phyloP scores from a whole-genome alignment of 2,329 filamentous ascomycete genomes.

The Keithomyces neogunnii region DNA sequence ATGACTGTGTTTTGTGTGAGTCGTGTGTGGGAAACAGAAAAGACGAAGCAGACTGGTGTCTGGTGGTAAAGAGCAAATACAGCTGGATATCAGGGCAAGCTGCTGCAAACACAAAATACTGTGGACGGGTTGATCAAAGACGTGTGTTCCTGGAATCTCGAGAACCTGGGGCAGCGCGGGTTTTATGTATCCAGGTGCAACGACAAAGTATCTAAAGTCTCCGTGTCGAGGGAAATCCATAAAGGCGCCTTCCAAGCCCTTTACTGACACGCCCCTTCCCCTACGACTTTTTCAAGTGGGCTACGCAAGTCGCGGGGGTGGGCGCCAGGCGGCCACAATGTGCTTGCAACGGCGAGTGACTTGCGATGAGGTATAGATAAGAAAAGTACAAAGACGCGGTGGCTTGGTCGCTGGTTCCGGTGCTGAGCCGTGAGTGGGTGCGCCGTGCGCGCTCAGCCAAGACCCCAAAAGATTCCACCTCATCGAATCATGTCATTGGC shows the following conservation, averaged over 20 bases:
- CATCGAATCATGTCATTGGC: constrained; percentile 3
- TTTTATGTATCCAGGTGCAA: constrained; percentile 13
- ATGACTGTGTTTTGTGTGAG: constrained; percentile 8
- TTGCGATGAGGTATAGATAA: constrained; percentile 7
- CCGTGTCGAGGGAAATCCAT: constrained; percentile 1
- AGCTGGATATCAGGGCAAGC: constrained; percentile 2
- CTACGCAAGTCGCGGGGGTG: neutral
- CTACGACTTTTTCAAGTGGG: neutral
- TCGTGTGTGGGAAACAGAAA: neutral
- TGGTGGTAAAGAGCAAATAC: neutral
- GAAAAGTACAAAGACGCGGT: constrained; percentile 1
- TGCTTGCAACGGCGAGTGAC: constrained; percentile 1
- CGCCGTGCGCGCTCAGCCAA: neutral
- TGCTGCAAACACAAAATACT: neutral
- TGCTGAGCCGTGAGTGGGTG: neutral
- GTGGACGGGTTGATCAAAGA: neutral
- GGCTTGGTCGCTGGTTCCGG: constrained; percentile 8
- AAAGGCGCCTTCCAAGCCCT: neutral
- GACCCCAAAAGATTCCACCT: neutral
- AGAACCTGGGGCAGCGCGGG: constrained; percentile 10
- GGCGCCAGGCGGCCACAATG: neutral
- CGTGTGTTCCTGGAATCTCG: neutral
- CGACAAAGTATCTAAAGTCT: neutral
- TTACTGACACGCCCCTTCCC: neutral
- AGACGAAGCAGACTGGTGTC: neutral